Conservation (phyloP, 768 basidiomycete species). For the Xanthoconium purpureum region DNA sequence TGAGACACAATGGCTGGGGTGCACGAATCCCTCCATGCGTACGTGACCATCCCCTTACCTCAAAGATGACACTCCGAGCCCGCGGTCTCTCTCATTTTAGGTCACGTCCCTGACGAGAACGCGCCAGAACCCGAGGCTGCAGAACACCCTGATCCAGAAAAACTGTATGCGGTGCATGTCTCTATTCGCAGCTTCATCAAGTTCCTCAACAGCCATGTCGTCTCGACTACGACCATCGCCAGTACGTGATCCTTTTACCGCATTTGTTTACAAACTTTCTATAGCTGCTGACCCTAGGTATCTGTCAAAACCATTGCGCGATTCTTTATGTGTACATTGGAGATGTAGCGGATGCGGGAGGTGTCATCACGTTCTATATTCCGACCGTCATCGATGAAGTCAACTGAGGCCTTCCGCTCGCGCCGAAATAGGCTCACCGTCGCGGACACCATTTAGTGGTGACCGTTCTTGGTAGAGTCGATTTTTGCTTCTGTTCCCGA, state of each 20-base stretch:
- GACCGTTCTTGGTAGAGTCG: neutral
- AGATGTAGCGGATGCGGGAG: constrained; percentile 72
- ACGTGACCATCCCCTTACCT: constrained; percentile 4
- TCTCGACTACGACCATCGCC: constrained; percentile 82
- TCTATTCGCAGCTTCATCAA: constrained; percentile 75
- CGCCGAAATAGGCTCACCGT: neutral
- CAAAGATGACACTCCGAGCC: neutral
- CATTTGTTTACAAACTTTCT: neutral
- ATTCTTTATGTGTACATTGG: constrained; percentile 91
- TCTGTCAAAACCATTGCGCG: constrained; percentile 79
- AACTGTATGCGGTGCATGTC: constrained; percentile 63
- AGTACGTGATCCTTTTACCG: constrained; percentile 47
- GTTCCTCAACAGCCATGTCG: constrained; percentile 75
- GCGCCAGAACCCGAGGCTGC: constrained; percentile 32
- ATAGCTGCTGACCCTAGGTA: constrained; percentile 42
- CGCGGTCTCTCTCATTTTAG: constrained; percentile 12
- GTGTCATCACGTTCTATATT: constrained; percentile 85
- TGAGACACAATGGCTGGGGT: constrained; percentile 77
- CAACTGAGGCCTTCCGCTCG: constrained; percentile 12
- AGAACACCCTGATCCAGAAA: constrained; percentile 49
- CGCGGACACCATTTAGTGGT: no score
- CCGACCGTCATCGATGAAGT: constrained; percentile 70
- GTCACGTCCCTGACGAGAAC: constrained; percentile 30
- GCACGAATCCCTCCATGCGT: constrained; percentile 61
- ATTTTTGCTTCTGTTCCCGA: neutral